Percentiles rank a stretch among this genome's conserved stretches.
Evolutionary conservation across 306 rosid species (phyloP).

Genomic region (Casuarina cunninghamiana): DNA sequence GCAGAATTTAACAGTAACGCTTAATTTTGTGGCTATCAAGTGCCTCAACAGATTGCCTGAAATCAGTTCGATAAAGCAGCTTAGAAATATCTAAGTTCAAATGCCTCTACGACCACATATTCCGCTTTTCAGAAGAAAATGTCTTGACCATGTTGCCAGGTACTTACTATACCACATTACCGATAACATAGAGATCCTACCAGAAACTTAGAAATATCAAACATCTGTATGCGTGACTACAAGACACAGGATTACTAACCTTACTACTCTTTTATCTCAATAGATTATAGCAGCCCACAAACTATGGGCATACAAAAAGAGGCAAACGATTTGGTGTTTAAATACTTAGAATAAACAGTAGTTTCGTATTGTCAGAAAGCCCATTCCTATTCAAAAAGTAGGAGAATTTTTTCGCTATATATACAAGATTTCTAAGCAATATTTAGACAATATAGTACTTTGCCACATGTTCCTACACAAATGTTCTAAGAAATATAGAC

Average conservation of each 20-base stretch:
- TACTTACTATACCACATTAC: too few relatives aligned
- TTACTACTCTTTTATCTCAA: neutral
- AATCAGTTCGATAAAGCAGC: too few relatives aligned
- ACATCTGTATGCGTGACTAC: neutral
- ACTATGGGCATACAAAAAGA: neutral
- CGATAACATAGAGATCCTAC: neutral
- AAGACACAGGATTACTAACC: neutral
- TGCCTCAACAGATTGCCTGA: neutral
- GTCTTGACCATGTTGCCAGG: too few relatives aligned
- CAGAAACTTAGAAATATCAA: neutral
- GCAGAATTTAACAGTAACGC: neutral
- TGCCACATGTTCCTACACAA: too few relatives aligned
- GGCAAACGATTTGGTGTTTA: neutral
- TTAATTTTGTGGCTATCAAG: neutral
- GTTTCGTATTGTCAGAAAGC: neutral
- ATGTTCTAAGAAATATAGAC: neutral
- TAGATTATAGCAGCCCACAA: neutral
- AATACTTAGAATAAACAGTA: conserved; percentile 8
- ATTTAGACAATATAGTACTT: too few relatives aligned
- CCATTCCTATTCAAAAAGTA: too few relatives aligned
- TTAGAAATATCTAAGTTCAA: too few relatives aligned
- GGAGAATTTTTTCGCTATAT: too few relatives aligned
- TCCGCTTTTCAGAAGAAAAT: too few relatives aligned
- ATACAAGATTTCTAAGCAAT: too few relatives aligned
- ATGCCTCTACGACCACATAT: too few relatives aligned